Evolutionary conservation across 495 filamentous ascomycete species (phyloP).

Genomic region (Daldinia concentrica): DNA sequence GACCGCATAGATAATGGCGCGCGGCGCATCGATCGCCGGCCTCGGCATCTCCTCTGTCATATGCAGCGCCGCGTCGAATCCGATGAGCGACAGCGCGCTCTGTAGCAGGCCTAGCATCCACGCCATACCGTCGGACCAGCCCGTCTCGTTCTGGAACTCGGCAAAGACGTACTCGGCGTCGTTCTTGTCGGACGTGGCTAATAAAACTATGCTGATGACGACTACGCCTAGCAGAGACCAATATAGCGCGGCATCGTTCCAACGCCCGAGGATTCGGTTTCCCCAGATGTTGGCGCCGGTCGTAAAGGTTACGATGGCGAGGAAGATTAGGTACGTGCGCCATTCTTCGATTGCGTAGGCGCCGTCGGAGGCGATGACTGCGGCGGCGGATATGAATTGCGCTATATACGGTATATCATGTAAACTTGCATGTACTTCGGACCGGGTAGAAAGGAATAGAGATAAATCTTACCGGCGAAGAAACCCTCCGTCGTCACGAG

Average conservation of each 20-base stretch:
- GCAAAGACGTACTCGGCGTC: constrained; percentile 61
- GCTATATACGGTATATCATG: constrained; percentile 20
- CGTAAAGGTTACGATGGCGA: constrained; percentile 48
- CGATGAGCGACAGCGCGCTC: constrained; percentile 68
- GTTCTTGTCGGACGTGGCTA: constrained; percentile 49
- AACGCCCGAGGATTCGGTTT: constrained; percentile 46
- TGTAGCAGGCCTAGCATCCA: constrained; percentile 72
- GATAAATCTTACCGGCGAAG: constrained; percentile 44
- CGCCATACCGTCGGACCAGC: constrained; percentile 69
- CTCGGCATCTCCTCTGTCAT: constrained; percentile 63
- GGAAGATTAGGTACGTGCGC: constrained; percentile 50
- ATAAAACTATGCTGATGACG: constrained; percentile 51
- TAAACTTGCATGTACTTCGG: no score
- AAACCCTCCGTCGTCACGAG: constrained; percentile 51
- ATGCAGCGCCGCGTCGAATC: constrained; percentile 70
- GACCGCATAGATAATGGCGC: constrained; percentile 51
- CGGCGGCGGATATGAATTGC: constrained; percentile 48
- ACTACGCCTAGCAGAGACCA: constrained; percentile 52
- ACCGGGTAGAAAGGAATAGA: background rate
- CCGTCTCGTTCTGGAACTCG: constrained; percentile 67
- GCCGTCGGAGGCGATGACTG: constrained; percentile 47
- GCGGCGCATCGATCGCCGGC: constrained; percentile 49
- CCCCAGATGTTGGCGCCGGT: constrained; percentile 48
- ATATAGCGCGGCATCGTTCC: constrained; percentile 51
- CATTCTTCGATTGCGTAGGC: constrained; percentile 45